These are phyloP conservation scores for Entomortierella chlamydospora DNA, from an alignment of 192 early-diverging fungal genomes.

Conservation along the genomic window DNA sequence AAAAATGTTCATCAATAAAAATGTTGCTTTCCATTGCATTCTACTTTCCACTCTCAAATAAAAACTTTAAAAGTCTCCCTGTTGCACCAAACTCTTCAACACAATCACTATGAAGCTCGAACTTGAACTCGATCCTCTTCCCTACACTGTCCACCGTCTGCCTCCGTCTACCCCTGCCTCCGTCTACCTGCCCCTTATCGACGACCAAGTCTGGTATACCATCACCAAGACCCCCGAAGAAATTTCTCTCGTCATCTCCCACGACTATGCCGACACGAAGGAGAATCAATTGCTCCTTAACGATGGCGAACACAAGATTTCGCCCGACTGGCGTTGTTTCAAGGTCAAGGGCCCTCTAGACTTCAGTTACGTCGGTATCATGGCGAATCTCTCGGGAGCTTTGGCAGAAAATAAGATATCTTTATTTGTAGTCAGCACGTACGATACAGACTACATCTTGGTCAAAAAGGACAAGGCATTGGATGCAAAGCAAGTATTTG, in stretches of 20 bases:
- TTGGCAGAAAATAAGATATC: slow-evolving; percentile 67
- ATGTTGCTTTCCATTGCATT: not conserved
- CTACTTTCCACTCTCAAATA: too few species aligned
- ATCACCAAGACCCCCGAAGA: slow-evolving; percentile 60
- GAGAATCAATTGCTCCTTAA: slow-evolving; percentile 11
- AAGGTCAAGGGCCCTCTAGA: slow-evolving; percentile 73
- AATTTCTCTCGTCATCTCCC: slow-evolving; percentile 56
- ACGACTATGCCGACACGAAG: slow-evolving; percentile 20
- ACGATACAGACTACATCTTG: slow-evolving; percentile 80
- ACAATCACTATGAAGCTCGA: slow-evolving; percentile 21
- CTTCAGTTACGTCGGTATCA: slow-evolving; percentile 74
- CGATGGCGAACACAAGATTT: slow-evolving; percentile 43
- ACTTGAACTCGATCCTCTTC: slow-evolving; percentile 21
- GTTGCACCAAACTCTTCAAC: not conserved
- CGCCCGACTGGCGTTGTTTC: slow-evolving; percentile 60
- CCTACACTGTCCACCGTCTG: slow-evolving; percentile 49
- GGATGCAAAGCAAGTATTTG: slow-evolving; percentile 37
- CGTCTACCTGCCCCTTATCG: slow-evolving; percentile 30
- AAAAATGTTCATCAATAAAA: not conserved
- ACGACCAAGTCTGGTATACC: slow-evolving; percentile 57
- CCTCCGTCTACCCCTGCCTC: slow-evolving; percentile 33
- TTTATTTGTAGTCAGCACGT: slow-evolving; percentile 77
- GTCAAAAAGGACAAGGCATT: slow-evolving; percentile 64
- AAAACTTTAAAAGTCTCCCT: too few species aligned
- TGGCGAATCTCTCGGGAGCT: slow-evolving; percentile 63